Evolutionary conservation across 768 basidiomycete genomes (phyloP).

Genomic region (Hortiboletus flavorubellus): DNA sequence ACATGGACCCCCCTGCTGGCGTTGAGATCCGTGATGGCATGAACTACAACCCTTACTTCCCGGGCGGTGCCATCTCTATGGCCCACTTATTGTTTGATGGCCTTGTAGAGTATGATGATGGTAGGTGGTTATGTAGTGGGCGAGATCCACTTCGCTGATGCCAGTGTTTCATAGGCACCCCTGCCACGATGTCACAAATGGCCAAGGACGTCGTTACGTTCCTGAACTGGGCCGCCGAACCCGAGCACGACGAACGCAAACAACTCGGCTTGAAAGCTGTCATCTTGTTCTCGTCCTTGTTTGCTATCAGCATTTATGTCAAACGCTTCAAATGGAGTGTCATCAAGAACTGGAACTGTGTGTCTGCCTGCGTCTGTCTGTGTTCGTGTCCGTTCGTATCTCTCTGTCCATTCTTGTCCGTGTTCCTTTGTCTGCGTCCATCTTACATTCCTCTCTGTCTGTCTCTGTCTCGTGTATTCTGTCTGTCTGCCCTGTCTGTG

Average conservation of each 20-base stretch:
- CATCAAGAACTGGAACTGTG: constrained; percentile 96
- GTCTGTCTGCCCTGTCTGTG: too few relatives aligned
- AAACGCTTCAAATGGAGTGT: constrained; percentile 95
- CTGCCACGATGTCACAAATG: constrained; percentile 97
- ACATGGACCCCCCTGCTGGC: constrained; percentile 93
- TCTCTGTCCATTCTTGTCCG: too few relatives aligned
- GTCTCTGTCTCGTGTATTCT: too few relatives aligned
- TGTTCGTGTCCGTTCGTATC: too few relatives aligned
- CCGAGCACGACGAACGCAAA: constrained; percentile 97
- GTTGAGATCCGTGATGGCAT: constrained; percentile 94
- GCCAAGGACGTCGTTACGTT: constrained; percentile 98
- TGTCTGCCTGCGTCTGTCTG: too few relatives aligned
- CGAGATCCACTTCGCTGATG: constrained; percentile 3
- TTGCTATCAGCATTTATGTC: constrained; percentile 77
- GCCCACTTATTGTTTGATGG: constrained; percentile 95
- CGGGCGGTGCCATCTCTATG: constrained; percentile 98
- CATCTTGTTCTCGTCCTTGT: constrained; percentile 86
- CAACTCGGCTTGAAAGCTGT: constrained; percentile 95
- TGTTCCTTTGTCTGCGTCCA: too few relatives aligned
- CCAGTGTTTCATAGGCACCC: constrained; percentile 60
- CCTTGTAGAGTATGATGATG: constrained; percentile 94
- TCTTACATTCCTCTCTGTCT: too few relatives aligned
- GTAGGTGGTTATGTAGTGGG: constrained; percentile 37
- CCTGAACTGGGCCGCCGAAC: constrained; percentile 96
- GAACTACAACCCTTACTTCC: constrained; percentile 99